These are phyloP conservation scores for Irpex lacteus DNA, from an alignment of 1,284 basidiomycete species.

Conservation along the genomic window DNA sequence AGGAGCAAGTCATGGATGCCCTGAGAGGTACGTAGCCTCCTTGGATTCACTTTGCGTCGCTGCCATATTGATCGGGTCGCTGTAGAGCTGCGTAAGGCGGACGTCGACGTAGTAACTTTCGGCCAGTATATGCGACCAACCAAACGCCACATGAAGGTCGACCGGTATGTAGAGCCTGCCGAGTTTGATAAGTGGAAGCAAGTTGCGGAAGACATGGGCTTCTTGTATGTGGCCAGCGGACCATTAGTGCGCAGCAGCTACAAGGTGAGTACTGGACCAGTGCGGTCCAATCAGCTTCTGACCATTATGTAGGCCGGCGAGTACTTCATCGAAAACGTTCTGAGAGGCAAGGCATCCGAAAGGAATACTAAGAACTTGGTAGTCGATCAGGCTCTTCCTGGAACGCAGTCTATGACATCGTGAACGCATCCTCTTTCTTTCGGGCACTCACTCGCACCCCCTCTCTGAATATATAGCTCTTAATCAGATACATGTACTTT, in stretches of 20 bases:
- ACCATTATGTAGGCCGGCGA: slow-evolving; percentile 70
- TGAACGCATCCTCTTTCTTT: not conserved
- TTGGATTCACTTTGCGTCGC: not conserved
- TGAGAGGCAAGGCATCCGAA: slow-evolving; percentile 56
- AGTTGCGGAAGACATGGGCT: slow-evolving; percentile 90
- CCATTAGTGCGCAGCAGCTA: slow-evolving; percentile 96
- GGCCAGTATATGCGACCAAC: slow-evolving; percentile 99
- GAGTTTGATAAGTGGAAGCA: slow-evolving; percentile 94
- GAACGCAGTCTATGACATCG: not conserved
- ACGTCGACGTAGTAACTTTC: slow-evolving; percentile 98
- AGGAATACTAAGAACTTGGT: slow-evolving; percentile 38
- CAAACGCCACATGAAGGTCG: slow-evolving; percentile 98
- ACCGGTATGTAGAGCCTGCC: slow-evolving; percentile 90
- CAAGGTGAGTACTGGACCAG: slow-evolving; percentile 59
- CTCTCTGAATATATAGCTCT: not conserved
- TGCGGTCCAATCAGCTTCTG: slow-evolving; percentile 1
- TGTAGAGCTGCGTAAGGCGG: slow-evolving; percentile 79
- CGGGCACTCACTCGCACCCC: not conserved
- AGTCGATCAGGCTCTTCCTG: slow-evolving; percentile 18
- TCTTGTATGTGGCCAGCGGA: slow-evolving; percentile 96
- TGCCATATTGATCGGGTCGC: slow-evolving; percentile 2
- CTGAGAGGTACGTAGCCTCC: slow-evolving; percentile 63
- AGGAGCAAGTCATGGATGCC: slow-evolving; percentile 82
- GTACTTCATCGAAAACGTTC: slow-evolving; percentile 89
- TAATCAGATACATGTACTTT: not conserved